phyloP scores from a whole-genome alignment of 179 eudicot species.

The Nepenthes alata region DNA sequence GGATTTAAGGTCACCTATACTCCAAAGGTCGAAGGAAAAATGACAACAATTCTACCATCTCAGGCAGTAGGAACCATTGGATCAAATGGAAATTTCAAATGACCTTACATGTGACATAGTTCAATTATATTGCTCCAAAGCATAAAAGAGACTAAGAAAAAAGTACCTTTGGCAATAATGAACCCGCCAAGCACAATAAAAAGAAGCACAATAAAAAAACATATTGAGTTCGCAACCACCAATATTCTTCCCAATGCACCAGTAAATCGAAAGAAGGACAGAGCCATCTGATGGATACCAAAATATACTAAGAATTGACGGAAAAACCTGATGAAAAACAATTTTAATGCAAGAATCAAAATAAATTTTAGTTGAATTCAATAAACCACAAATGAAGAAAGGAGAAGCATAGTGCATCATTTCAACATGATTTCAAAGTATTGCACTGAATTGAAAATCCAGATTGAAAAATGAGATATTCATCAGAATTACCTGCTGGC shows the following conservation, averaged over 20 bases:
- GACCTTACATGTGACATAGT: neutral
- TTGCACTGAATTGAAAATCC: neutral
- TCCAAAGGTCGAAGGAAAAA: neutral
- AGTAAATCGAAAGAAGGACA: constrained; percentile 58
- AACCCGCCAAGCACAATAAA: constrained; percentile 75
- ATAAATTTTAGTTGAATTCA: too few species aligned
- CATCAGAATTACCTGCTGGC: constrained; percentile 32
- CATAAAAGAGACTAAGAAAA: neutral
- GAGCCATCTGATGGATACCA: constrained; percentile 65
- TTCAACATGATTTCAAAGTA: neutral
- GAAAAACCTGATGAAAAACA: constrained; percentile 43
- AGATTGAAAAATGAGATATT: neutral
- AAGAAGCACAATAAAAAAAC: constrained; percentile 46
- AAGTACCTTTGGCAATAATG: constrained; percentile 57
- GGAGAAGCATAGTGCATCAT: too few species aligned
- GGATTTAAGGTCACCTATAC: constrained; percentile 59
- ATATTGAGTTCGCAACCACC: constrained; percentile 54
- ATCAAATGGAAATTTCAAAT: neutral
- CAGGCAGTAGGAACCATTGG: neutral
- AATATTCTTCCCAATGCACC: constrained; percentile 65
- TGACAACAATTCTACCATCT: neutral
- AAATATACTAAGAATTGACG: constrained; percentile 63
- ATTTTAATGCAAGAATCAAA: neutral
- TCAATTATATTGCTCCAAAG: neutral
- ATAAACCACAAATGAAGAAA: too few species aligned